phyloP scores from a whole-genome alignment of 192 early-diverging fungal species.

The Spizellomyces punctatus region DNA sequence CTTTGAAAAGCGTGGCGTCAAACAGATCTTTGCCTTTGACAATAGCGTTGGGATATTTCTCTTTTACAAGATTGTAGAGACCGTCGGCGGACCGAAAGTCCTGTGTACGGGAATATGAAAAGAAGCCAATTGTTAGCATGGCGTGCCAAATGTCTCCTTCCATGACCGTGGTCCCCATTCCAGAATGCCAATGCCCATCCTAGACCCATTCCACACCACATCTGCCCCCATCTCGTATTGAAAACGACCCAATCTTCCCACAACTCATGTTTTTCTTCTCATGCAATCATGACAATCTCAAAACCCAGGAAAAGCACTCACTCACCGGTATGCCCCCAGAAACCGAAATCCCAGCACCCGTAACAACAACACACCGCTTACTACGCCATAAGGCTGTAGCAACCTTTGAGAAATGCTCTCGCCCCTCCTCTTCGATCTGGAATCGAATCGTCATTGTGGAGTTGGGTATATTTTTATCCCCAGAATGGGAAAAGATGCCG shows the following conservation, averaged over 20 bases:
- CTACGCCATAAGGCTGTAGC: conserved; percentile 23
- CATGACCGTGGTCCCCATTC: no score
- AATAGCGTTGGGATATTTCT: conserved; percentile 69
- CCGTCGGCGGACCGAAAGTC: conserved; percentile 84
- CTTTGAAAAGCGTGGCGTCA: conserved; percentile 79
- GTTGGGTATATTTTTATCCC: no score
- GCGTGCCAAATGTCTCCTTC: background rate
- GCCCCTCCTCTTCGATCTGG: background rate
- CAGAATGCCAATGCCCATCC: no score
- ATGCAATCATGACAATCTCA: no score
- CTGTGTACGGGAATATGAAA: conserved; percentile 44
- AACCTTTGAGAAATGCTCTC: conserved; percentile 10
- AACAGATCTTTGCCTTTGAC: conserved; percentile 82
- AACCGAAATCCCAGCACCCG: conserved; percentile 90
- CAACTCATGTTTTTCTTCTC: no score
- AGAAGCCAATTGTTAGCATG: background rate
- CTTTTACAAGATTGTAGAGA: conserved; percentile 83
- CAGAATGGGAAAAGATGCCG: no score
- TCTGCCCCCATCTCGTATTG: no score
- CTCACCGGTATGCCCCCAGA: conserved; percentile 79
- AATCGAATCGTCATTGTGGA: background rate
- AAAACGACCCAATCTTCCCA: no score
- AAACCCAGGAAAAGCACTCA: background rate
- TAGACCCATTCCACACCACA: no score
- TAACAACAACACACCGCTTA: conserved; percentile 64